Percentiles rank a stretch among this genome's conserved stretches.
phyloP scores from a whole-genome alignment of 257 asterid species.

The Linderniella brevidens region DNA sequence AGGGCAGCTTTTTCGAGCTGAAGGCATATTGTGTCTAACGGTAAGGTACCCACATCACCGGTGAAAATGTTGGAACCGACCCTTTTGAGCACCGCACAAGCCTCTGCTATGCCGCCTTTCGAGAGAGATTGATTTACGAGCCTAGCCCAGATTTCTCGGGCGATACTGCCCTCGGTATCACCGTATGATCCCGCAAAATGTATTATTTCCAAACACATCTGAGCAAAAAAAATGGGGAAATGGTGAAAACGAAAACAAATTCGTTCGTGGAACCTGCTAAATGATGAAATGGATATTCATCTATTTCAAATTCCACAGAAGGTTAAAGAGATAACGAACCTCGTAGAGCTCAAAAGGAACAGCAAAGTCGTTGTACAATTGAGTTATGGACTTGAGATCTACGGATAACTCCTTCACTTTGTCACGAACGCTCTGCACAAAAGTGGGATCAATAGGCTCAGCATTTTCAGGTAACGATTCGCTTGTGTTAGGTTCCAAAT shows the following conservation, averaged over 20 bases:
- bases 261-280: background rate
- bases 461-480: slow-evolving; percentile 23
- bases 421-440: slow-evolving; percentile 22
- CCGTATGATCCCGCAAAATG: slow-evolving; percentile 93
- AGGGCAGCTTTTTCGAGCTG: slow-evolving; percentile 91
- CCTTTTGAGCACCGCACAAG: slow-evolving; percentile 76
- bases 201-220: slow-evolving; percentile 89
- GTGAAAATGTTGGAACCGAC: slow-evolving; percentile 71
- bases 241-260: background rate
- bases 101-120: slow-evolving; percentile 92
- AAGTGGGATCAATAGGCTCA: slow-evolving; percentile 20
- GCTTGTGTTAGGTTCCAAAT: slow-evolving; percentile 28
- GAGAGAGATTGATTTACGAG: slow-evolving; percentile 86
- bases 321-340: slow-evolving; percentile 26
- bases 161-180: slow-evolving; percentile 86
- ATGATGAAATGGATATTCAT: too few relatives aligned
- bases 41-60: slow-evolving; percentile 79
- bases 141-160: slow-evolving; percentile 90
- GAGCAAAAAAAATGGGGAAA: slow-evolving; percentile 12
- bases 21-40: slow-evolving; percentile 72
- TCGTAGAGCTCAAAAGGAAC: slow-evolving; percentile 93
- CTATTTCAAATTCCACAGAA: background rate
- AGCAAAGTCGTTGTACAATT: slow-evolving; percentile 87
- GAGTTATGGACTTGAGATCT: slow-evolving; percentile 83
- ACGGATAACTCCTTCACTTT: slow-evolving; percentile 65